These are phyloP conservation scores for Cutaneotrichosporon mucoides DNA, from an alignment of 1,284 basidiomycete species.

Conservation along the genomic window DNA sequence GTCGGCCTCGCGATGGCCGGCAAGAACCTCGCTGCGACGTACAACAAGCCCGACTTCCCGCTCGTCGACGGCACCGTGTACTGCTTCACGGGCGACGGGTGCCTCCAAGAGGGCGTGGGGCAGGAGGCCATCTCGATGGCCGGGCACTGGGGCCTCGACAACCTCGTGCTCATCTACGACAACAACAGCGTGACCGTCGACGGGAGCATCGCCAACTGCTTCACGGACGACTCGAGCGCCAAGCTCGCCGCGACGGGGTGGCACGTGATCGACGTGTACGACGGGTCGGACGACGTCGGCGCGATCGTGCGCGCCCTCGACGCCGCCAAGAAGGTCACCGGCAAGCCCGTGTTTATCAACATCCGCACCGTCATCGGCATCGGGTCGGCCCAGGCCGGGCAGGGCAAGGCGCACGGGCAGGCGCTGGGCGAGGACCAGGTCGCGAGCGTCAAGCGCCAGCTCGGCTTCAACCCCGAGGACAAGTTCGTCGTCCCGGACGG, in stretches of 20 bases:
- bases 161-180: slow-evolving; percentile 36
- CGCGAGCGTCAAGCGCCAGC: slow-evolving; percentile 21
- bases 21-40: slow-evolving; percentile 26
- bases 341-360: slow-evolving; percentile 26
- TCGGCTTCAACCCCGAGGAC: slow-evolving; percentile 19
- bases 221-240: slow-evolving; percentile 32
- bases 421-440: slow-evolving; percentile 28
- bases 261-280: slow-evolving; percentile 30
- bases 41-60: slow-evolving; percentile 22
- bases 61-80: slow-evolving; percentile 23
- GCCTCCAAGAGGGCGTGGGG: slow-evolving; percentile 38
- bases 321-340: slow-evolving; percentile 38
- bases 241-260: slow-evolving; percentile 27
- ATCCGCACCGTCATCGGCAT: slow-evolving; percentile 26
- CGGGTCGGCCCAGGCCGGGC: slow-evolving; percentile 18
- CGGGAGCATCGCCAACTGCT: slow-evolving; percentile 29
- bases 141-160: slow-evolving; percentile 34
- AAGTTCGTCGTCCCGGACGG: slow-evolving; percentile 21
- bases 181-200: slow-evolving; percentile 34
- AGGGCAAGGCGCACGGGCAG: slow-evolving; percentile 22
- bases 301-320: slow-evolving; percentile 23
- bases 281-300: slow-evolving; percentile 23
- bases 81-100: slow-evolving; percentile 42
- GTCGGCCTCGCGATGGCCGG: slow-evolving; percentile 78
- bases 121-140: slow-evolving; percentile 34